These are phyloP conservation scores for Magnusiomyces tetraspermus DNA, from an alignment of 1,139 yeast species.

Conservation along the genomic window DNA sequence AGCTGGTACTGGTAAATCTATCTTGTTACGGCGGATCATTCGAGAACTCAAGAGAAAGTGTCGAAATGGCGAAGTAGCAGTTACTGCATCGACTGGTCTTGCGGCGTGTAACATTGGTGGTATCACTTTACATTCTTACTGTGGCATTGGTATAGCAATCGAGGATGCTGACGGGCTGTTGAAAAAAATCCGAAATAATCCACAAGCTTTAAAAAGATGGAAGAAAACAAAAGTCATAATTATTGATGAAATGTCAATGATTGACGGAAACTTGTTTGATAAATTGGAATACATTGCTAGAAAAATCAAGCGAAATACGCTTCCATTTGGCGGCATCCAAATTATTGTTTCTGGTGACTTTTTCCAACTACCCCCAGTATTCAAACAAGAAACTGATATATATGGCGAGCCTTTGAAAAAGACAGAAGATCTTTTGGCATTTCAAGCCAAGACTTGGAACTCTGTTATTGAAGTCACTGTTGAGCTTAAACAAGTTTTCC, in stretches of 20 bases:
- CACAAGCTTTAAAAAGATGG: conserved; percentile 56
- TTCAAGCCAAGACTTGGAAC: conserved; percentile 71
- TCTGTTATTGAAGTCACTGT: conserved; percentile 55
- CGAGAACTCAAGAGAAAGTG: conserved; percentile 43
- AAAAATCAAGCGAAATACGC: conserved; percentile 34
- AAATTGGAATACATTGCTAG: conserved; percentile 61
- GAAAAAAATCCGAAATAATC: conserved; percentile 42
- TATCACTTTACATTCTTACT: conserved; percentile 70
- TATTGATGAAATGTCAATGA: conserved; percentile 86
- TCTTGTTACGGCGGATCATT: conserved; percentile 61
- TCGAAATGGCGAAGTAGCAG: conserved; percentile 44
- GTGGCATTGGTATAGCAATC: conserved; percentile 74
- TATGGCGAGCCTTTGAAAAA: not conserved
- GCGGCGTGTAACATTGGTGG: conserved; percentile 94
- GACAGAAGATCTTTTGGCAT: conserved; percentile 44
- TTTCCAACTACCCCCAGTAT: conserved; percentile 82
- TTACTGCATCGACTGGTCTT: conserved; percentile 86
- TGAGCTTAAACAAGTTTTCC: conserved; percentile 65
- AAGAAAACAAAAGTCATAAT: conserved; percentile 49
- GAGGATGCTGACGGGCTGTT: conserved; percentile 39
- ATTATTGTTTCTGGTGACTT: conserved; percentile 81
- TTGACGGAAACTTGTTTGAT: conserved; percentile 65
- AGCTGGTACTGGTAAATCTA: conserved; percentile 94
- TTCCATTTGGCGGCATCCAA: conserved; percentile 87
- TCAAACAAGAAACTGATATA: not conserved